phyloP scores from a whole-genome alignment of 768 basidiomycete genomes.

The Heimioporus sp. region DNA sequence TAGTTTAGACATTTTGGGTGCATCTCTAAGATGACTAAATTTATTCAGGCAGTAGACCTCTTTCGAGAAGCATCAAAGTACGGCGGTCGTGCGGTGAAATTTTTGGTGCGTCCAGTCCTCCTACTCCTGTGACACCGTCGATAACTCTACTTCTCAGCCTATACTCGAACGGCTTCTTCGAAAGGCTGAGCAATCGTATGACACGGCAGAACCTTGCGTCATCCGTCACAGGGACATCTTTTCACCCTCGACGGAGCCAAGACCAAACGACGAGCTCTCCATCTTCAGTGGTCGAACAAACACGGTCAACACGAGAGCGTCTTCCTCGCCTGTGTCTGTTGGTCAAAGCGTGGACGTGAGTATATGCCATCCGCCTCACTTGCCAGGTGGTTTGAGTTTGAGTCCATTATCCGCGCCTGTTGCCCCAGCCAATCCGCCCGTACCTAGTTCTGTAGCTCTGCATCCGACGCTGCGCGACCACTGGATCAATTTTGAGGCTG shows the following conservation, averaged over 20 bases:
- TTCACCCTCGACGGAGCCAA: conserved; percentile 42
- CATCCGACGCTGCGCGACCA: conserved; percentile 59
- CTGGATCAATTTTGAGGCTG: conserved; percentile 54
- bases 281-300: conserved; percentile 78
- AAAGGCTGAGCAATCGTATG: conserved; percentile 57
- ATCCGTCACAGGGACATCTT: conserved; percentile 57
- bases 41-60: conserved; percentile 50
- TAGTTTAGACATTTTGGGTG: neutral
- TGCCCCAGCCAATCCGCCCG: conserved; percentile 26
- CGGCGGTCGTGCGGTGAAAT: conserved; percentile 69
- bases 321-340: conserved; percentile 22
- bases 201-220: conserved; percentile 43
- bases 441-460: conserved; percentile 39
- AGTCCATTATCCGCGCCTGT: conserved; percentile 28
- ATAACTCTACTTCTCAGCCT: conserved; percentile 42
- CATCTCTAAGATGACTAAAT: neutral
- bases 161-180: conserved; percentile 58
- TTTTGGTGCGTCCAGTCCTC: conserved; percentile 46
- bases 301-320: conserved; percentile 50
- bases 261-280: conserved; percentile 64
- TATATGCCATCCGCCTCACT: neutral
- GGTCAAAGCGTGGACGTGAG: neutral
- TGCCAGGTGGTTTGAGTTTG: conserved; percentile 27
- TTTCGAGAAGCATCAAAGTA: conserved; percentile 60
- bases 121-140: neutral